Evolutionary conservation across 2,329 filamentous ascomycete genomes (phyloP).

Genomic region (Chrysosporium keratinophilum): DNA sequence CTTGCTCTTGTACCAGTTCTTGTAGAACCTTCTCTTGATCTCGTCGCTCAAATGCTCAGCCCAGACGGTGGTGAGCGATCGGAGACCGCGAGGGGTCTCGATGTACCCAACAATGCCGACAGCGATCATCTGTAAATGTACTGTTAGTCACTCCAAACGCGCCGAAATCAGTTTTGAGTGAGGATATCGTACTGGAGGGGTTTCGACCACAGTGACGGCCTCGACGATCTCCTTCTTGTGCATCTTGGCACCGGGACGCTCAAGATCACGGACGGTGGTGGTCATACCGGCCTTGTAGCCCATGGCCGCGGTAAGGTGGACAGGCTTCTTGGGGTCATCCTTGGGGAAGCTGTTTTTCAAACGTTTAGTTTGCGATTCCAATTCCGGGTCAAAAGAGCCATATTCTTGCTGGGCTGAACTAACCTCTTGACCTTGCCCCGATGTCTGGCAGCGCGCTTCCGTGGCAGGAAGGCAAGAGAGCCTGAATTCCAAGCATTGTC

Average conservation of each 20-base stretch:
- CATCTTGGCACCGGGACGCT: constrained; percentile 97
- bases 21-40: constrained; percentile 99
- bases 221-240: constrained; percentile 98
- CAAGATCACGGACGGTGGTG: constrained; percentile 97
- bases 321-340: constrained; percentile 99
- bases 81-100: constrained; percentile 97
- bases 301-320: constrained; percentile 95
- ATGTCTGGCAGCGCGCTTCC: constrained; percentile 90
- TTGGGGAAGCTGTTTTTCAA: constrained; percentile 73
- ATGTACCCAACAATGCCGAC: constrained; percentile 99
- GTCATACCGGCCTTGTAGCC: constrained; percentile 99
- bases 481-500: constrained; percentile 27
- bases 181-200: constrained; percentile 70
- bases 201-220: constrained; percentile 79
- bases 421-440: constrained; percentile 98
- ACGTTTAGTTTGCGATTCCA: constrained; percentile 22
- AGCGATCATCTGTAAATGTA: constrained; percentile 77
- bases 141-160: constrained; percentile 4
- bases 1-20: constrained; percentile 99
- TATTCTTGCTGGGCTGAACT: constrained; percentile 33
- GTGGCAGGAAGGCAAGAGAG: constrained; percentile 74
- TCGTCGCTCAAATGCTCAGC: constrained; percentile 98
- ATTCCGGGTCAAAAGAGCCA: not conserved
- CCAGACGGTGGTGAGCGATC: constrained; percentile 99
- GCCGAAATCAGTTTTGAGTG: not conserved